Evolutionary conservation across 305 asterid genomes (phyloP).

Genomic region (Solanum hybrid): DNA sequence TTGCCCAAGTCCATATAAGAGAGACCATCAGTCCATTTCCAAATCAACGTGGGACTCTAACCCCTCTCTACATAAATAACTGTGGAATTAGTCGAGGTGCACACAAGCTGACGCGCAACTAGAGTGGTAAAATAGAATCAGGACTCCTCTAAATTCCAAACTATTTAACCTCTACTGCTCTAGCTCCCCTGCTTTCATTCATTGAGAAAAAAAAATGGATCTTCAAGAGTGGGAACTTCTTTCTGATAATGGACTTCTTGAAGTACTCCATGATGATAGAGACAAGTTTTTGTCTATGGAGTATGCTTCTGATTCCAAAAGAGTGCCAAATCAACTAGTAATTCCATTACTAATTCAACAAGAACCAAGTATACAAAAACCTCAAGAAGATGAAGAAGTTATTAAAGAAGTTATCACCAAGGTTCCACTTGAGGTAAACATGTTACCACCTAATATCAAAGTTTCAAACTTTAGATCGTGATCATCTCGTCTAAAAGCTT

Average conservation of each 20-base stretch:
- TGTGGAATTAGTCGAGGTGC: background rate
- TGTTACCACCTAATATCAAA: background rate
- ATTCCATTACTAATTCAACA: slow-evolving; percentile 19
- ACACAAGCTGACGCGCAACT: rapidly evolving
- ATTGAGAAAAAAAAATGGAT: slow-evolving; percentile 26
- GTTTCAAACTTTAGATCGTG: background rate
- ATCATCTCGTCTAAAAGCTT: background rate
- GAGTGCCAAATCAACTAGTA: slow-evolving; percentile 13
- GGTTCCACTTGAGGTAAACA: background rate
- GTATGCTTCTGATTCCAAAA: background rate
- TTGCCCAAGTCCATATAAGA: background rate
- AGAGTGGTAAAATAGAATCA: background rate
- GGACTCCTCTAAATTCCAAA: background rate
- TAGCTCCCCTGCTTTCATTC: background rate
- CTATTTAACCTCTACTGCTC: background rate
- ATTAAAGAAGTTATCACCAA: slow-evolving; percentile 2
- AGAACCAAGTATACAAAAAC: background rate
- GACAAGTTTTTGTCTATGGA: slow-evolving; percentile 32
- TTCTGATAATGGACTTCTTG: slow-evolving; percentile 51
- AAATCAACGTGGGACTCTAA: background rate
- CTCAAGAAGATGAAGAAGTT: slow-evolving; percentile 14
- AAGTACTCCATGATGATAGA: slow-evolving; percentile 45
- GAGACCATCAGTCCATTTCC: background rate
- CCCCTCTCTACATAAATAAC: background rate
- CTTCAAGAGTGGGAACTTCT: slow-evolving; percentile 73